A percentile compares a stretch with the other conserved stretches of the same genome.
phyloP scores from a whole-genome alignment of 2,329 filamentous ascomycete species.

The Fusarium multiceps region DNA sequence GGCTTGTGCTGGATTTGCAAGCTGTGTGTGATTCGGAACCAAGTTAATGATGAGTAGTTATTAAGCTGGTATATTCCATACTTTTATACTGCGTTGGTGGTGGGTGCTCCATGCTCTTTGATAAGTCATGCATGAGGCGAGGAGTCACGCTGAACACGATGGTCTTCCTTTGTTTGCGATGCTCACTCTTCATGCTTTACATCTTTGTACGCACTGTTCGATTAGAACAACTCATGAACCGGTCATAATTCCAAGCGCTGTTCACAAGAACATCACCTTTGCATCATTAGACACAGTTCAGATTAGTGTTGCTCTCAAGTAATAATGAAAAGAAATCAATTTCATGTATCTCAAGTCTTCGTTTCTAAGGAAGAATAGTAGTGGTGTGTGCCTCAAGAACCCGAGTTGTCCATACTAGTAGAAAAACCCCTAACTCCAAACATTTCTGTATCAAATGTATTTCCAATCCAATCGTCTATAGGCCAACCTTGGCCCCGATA shows the following conservation, averaged over 20 bases:
- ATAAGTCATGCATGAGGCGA: not conserved
- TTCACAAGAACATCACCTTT: not conserved
- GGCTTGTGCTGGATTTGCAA: constrained; percentile 7
- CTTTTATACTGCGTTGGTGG: constrained; percentile 6
- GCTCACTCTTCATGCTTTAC: not conserved
- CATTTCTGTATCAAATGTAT: constrained; percentile 9
- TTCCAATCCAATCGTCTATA: constrained; percentile 38
- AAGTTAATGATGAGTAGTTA: not conserved
- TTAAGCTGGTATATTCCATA: not conserved
- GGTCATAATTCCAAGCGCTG: not conserved
- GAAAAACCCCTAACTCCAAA: constrained; percentile 27
- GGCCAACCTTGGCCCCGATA: constrained; percentile 70
- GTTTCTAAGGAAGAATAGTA: constrained; percentile 1
- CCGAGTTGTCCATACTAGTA: constrained; percentile 1
- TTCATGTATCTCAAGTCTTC: constrained; percentile 13
- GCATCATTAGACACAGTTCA: not conserved
- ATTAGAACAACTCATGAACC: not conserved
- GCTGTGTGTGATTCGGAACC: not conserved
- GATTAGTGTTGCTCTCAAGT: not conserved
- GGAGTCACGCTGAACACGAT: not conserved
- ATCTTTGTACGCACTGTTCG: not conserved
- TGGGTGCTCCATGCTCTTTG: not conserved
- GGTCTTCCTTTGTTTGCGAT: not conserved
- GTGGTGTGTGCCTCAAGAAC: not conserved
- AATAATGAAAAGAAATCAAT: constrained; percentile 9